phyloP scores from a whole-genome alignment of 2,329 filamentous ascomycete genomes.

The Aspergillus bombycis region DNA sequence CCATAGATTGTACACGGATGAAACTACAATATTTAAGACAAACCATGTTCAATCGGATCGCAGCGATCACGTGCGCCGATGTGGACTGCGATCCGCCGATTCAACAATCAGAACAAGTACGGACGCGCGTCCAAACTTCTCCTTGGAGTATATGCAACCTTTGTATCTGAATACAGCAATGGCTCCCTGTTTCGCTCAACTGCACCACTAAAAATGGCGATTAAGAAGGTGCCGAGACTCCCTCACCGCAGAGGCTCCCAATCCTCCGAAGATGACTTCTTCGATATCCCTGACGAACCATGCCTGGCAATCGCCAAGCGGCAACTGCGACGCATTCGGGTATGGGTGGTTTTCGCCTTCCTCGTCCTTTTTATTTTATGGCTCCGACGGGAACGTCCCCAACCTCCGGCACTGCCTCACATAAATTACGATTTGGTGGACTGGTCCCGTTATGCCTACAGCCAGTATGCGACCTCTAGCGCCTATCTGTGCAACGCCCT shows the following conservation, averaged over 20 bases:
- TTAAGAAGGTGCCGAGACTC: constrained; percentile 18
- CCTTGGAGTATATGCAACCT: not conserved
- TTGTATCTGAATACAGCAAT: constrained; percentile 4
- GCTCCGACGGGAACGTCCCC: constrained; percentile 23
- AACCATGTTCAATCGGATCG: not conserved
- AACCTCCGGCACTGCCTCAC: constrained; percentile 26
- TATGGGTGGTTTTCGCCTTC: constrained; percentile 30
- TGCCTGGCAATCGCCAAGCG: constrained; percentile 32
- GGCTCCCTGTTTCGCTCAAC: constrained; percentile 1
- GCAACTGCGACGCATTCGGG: constrained; percentile 36
- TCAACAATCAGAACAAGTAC: not conserved
- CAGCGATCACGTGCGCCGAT: not conserved
- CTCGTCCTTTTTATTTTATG: constrained; percentile 32
- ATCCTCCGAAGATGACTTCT: constrained; percentile 39
- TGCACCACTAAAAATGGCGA: constrained; percentile 10
- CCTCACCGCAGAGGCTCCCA: constrained; percentile 35
- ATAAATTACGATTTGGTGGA: constrained; percentile 40
- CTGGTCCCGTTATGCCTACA: constrained; percentile 49
- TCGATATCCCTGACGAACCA: constrained; percentile 40
- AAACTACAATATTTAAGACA: not conserved
- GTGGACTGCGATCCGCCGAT: not conserved
- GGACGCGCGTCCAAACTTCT: constrained; percentile 9
- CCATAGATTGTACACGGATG: not conserved
- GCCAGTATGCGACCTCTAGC: constrained; percentile 46
- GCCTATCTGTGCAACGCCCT: constrained; percentile 48